A percentile compares a stretch with the other conserved stretches of the same genome.
Conservation (phyloP, 2,329 filamentous ascomycete genomes). For the Neopestalotiopsis clavispora region DNA sequence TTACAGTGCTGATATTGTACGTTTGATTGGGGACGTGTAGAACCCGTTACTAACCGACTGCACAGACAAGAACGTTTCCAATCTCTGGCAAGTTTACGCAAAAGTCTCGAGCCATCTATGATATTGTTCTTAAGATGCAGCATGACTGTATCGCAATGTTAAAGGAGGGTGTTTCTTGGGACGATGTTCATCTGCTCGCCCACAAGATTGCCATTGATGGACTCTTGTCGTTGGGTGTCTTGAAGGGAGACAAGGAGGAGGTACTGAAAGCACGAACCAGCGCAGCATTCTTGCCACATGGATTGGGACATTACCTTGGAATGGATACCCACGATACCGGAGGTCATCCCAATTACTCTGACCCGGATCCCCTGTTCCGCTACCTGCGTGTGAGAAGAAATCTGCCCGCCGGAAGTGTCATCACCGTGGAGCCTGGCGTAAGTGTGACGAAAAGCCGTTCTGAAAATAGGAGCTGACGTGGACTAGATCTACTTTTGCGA, state of each 20-base stretch:
- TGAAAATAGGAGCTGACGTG: constrained; percentile 13
- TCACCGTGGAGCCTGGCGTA: constrained; percentile 94
- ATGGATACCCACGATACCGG: constrained; percentile 92
- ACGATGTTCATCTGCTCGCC: constrained; percentile 79
- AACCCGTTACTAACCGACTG: neutral
- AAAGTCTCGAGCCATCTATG: constrained; percentile 77
- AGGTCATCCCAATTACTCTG: constrained; percentile 77
- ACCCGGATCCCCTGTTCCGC: constrained; percentile 82
- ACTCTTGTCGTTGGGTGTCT: constrained; percentile 74
- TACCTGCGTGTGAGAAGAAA: constrained; percentile 81
- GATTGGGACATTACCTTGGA: constrained; percentile 87
- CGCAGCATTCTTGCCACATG: constrained; percentile 90
- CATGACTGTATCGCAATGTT: constrained; percentile 74
- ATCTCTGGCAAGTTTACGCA: constrained; percentile 73
- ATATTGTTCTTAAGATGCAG: constrained; percentile 88
- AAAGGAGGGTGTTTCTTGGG: constrained; percentile 77
- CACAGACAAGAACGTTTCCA: constrained; percentile 83
- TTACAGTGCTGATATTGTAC: constrained; percentile 71
- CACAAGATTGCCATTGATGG: constrained; percentile 84
- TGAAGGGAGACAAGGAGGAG: constrained; percentile 70
- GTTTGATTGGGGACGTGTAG: constrained; percentile 26
- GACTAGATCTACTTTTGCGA: constrained; percentile 83
- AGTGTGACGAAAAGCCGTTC: constrained; percentile 35
- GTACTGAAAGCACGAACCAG: constrained; percentile 81
- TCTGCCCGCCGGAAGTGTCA: constrained; percentile 78